These are phyloP conservation scores for Azolla pinnata DNA, from an alignment of 75 land plant species.

Conservation along the genomic window DNA sequence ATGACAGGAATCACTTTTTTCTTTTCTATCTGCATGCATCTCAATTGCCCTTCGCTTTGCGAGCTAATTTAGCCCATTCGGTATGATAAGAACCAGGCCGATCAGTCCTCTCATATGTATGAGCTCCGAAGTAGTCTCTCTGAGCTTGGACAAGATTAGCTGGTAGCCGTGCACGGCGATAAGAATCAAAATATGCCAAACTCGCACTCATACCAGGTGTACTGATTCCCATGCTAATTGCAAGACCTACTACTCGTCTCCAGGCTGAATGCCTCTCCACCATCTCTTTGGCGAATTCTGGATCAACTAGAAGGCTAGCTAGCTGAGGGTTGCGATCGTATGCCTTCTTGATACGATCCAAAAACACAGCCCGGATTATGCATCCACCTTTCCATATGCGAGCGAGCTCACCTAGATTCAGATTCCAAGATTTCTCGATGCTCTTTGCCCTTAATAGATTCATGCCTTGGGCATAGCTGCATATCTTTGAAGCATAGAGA, in stretches of 20 bases:
- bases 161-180: conserved; percentile 35
- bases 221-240: conserved; percentile 29
- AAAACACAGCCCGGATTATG: too few relatives aligned
- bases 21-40: neutral
- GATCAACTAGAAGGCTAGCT: conserved; percentile 34
- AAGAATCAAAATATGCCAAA: conserved; percentile 44
- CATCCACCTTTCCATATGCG: conserved; percentile 52
- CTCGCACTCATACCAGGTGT: conserved; percentile 48
- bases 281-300: conserved; percentile 48
- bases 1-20: neutral
- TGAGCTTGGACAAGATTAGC: conserved; percentile 47
- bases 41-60: neutral
- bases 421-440: conserved; percentile 34
- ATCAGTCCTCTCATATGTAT: conserved; percentile 39
- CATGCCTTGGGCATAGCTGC: conserved; percentile 43
- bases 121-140: conserved; percentile 42
- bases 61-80: conserved; percentile 32
- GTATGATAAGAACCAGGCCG: conserved; percentile 34
- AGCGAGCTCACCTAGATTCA: conserved; percentile 38
- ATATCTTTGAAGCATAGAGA: conserved; percentile 23
- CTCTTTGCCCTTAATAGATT: conserved; percentile 41
- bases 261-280: conserved; percentile 43
- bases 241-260: conserved; percentile 41
- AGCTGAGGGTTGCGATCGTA: conserved; percentile 36
- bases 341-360: conserved; percentile 40